These are phyloP conservation scores for Dictyophora rubrovolvata DNA, from an alignment of 768 basidiomycete species.

Conservation along the genomic window DNA sequence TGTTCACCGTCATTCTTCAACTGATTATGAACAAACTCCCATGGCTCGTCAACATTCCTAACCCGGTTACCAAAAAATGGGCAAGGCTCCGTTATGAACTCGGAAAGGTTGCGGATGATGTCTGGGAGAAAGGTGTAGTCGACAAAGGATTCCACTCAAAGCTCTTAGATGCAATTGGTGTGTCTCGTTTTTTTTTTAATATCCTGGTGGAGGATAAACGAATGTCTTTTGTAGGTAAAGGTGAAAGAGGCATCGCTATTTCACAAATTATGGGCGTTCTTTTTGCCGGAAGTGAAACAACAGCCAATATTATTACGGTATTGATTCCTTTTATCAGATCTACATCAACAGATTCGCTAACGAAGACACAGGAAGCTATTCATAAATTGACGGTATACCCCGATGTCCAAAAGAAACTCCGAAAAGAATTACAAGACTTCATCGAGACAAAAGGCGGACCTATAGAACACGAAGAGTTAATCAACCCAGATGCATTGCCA, in stretches of 20 bases:
- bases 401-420: constrained; percentile 4
- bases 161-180: not conserved
- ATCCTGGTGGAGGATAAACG: not conserved
- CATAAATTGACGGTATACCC: not conserved
- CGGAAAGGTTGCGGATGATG: not conserved
- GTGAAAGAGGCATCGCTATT: not conserved
- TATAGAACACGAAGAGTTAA: constrained; percentile 3
- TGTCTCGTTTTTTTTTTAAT: not conserved
- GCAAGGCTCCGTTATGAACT: not conserved
- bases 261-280: not conserved
- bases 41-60: not conserved
- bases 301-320: not conserved
- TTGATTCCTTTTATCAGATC: too few species aligned
- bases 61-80: not conserved
- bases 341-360: too few species aligned
- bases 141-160: not conserved
- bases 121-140: not conserved
- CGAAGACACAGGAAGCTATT: not conserved
- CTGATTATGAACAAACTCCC: not conserved
- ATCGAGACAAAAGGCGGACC: not conserved
- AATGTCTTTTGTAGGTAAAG: not conserved
- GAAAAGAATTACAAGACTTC: constrained; percentile 1
- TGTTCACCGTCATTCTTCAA: not conserved
- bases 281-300: not conserved
- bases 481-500: constrained; percentile 11